Conservation (phyloP, 1,139 yeast genomes). For the Hansenula lynferdii region DNA sequence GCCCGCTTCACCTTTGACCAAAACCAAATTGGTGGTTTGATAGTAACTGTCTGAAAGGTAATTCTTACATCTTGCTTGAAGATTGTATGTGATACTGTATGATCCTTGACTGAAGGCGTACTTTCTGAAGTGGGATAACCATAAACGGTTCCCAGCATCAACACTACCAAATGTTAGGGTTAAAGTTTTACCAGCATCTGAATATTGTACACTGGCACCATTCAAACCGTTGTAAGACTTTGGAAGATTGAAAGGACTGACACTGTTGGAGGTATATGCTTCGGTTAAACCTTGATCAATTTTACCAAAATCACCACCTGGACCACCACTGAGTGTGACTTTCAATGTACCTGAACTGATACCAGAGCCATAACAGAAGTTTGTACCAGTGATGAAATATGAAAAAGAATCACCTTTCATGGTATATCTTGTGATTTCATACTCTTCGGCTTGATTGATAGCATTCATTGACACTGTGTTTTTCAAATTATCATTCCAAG, state of each 20-base stretch:
- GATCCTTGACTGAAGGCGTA: not conserved
- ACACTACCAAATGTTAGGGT: constrained; percentile 5
- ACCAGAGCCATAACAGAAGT: constrained; percentile 4
- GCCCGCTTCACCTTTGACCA: constrained; percentile 5
- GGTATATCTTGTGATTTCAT: constrained; percentile 7
- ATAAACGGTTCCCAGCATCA: constrained; percentile 7
- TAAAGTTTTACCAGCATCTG: not conserved
- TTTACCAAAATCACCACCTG: constrained; percentile 1
- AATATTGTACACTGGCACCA: not conserved
- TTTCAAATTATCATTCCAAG: constrained; percentile 9
- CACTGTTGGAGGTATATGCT: not conserved
- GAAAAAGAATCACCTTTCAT: constrained; percentile 12
- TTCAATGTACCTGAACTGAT: constrained; percentile 8
- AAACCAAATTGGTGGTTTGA: not conserved
- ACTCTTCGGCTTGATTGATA: not conserved
- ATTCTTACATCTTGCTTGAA: not conserved
- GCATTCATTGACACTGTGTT: constrained; percentile 2
- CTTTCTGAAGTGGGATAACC: constrained; percentile 7
- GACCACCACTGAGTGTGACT: not conserved
- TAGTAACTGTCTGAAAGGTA: not conserved
- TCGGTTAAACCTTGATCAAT: not conserved
- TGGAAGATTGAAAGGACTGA: not conserved
- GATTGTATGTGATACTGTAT: not conserved
- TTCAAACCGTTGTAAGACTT: not conserved
- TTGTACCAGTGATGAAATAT: constrained; percentile 7